Evolutionary conservation across 306 rosid genomes (phyloP).

Genomic region (Fagus crenata): DNA sequence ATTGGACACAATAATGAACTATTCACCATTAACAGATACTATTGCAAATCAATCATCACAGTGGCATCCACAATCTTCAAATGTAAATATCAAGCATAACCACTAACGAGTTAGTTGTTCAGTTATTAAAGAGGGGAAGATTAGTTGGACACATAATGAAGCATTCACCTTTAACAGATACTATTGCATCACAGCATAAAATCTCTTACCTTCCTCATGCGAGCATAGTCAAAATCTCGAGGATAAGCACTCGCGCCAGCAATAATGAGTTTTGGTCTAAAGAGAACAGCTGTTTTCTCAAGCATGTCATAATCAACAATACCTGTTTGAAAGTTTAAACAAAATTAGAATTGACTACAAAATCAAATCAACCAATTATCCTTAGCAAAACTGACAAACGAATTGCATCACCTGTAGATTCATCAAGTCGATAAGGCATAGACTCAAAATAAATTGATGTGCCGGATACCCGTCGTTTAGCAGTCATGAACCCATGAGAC

Average conservation of each 20-base stretch:
- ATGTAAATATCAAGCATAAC: too few species aligned
- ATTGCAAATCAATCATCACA: too few species aligned
- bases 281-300: constrained; percentile 79
- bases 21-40: not conserved
- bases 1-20: constrained; percentile 13
- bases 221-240: constrained; percentile 92
- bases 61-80: too few species aligned
- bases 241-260: constrained; percentile 99
- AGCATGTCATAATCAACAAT: constrained; percentile 92
- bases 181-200: constrained; percentile 14
- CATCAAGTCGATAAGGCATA: constrained; percentile 93
- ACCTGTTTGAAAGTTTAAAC: constrained; percentile 46
- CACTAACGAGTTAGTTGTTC: too few species aligned
- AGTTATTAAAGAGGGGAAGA: too few species aligned
- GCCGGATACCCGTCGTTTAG: constrained; percentile 89
- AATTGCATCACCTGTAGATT: constrained; percentile 63
- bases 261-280: constrained; percentile 88
- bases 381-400: constrained; percentile 8
- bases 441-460: constrained; percentile 97
- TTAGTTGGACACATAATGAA: too few species aligned
- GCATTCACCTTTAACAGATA: not conserved
- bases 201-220: constrained; percentile 76
- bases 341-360: constrained; percentile 1
- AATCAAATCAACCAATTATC: constrained; percentile 19
- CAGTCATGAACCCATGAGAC: constrained; percentile 98